Evolutionary conservation across 352 stramenopile species (phyloP), one percentile per base, ranked within the genome.

Genomic region (Pythium aristosporum): DNA sequence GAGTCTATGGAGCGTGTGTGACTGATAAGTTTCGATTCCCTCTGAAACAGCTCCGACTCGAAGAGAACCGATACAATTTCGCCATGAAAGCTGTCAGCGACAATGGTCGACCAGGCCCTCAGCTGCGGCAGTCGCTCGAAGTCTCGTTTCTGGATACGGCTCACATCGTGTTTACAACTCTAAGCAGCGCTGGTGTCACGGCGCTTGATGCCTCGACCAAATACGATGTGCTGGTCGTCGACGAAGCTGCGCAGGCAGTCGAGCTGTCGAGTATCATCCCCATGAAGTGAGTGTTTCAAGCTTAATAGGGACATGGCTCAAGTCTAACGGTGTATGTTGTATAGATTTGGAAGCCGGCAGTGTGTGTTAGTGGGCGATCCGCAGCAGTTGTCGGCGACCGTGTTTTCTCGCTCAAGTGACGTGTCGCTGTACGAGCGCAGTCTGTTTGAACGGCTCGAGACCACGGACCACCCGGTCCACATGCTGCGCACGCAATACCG

Each of bases 341-440:
- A 9, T 56, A 95, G 86, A 46, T 95, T 96, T 65, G 89, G 89
- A 15, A 95, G 89, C 59, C 84, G 79, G 13, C 89, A 97, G 61
- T 97, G 89, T 47, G 91, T 98, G 13, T 76, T 98, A 8, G 93
- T 98, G 3, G 93, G 93, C 21, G 93, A 98, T 69, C 93, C 92
- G 0, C 91, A 98, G 66, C 93, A 98, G 62, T 76, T 98, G 18
- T 91, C 88, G 37, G 93, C 93, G n/a, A 98, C 93, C 1, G 88
- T 97, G 0, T 96, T 98, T 62, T 97, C 89, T 23, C 87, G 89
- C 48, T 90, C 85, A 12, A 92, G 86, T 28, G 80, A 77, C 0
- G 75, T 88, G 36, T 95, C 85, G 3, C 77, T 96, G 32, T 98
- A 97, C 62, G 88, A 97, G 47, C 82, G 92, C 23, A 96, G 87